These are phyloP conservation scores for Piper longum DNA, from an alignment of 164 flowering plant species.

Conservation along the genomic window DNA sequence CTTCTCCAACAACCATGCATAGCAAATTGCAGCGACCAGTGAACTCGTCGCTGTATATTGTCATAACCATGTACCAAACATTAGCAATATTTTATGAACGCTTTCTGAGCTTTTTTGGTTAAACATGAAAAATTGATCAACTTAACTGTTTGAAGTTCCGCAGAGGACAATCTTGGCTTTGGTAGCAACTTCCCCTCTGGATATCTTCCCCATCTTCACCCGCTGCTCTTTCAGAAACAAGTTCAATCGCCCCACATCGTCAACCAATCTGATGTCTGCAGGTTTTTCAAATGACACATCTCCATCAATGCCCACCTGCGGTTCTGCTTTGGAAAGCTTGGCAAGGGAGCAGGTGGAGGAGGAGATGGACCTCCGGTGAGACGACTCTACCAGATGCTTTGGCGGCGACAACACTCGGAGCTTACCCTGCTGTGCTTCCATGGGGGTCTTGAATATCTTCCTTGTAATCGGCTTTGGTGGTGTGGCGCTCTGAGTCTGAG, in stretches of 20 bases:
- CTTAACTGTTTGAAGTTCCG: conserved; percentile 52
- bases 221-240: conserved; percentile 44
- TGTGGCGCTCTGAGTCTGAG: conserved; percentile 7
- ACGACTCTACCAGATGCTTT: conserved; percentile 24
- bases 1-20: conserved; percentile 52
- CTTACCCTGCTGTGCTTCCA: conserved; percentile 6
- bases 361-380: conserved; percentile 36
- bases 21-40: conserved; percentile 59
- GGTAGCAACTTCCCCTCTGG: conserved; percentile 20
- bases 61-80: not conserved
- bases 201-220: conserved; percentile 23
- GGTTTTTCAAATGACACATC: not conserved
- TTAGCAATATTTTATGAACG: no score
- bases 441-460: conserved; percentile 20
- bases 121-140: not conserved
- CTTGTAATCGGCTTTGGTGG: conserved; percentile 14
- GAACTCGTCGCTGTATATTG: conserved; percentile 42
- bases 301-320: not conserved
- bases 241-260: conserved; percentile 19
- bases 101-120: no score
- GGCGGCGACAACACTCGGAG: conserved; percentile 35
- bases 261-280: not conserved
- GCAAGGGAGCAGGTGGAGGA: conserved; percentile 39
- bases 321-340: conserved; percentile 11
- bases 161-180: conserved; percentile 54